Base-by-base conservation (phyloP, 257 asterid genomes). In the Anisodus tanguticus region DNA sequence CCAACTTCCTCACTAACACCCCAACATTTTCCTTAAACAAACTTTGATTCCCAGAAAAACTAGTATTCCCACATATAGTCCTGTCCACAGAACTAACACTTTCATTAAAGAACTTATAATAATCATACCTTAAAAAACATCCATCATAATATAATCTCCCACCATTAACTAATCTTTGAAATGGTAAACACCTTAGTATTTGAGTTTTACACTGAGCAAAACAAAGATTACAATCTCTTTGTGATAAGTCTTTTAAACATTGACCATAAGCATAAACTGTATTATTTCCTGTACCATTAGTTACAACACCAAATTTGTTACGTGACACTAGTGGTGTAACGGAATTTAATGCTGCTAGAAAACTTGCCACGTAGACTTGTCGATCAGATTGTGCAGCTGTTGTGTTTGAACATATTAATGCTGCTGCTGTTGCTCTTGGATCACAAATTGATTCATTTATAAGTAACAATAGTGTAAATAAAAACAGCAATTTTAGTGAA, bases 181-280 rank as follows among this genome's bases (percentile, higher is more conserved):
- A 91, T 0, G 96, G 95, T 0, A 88, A 86, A 79, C 97, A 93
- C 51, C 91, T 45, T 3, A 89, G 19, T 45, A 91, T 87, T 68
- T 86, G 91, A 5, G 93, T 91, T 74, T 89, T 91, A 39, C 90
- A 86, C 80, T 85, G 92, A 0, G 97, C 97, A 35, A 91, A 89
- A 59, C 95, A 92, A 15, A 90, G 92, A 53, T 87, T 87, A 84
- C 97, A 93, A 72, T 91, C 97, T 2, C 63, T 69, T 68, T 80
- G 90, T 17, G 95, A 92, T 9, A 92, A 89, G 76, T 93, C 95
- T 71, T 90, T 92, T 90, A 92, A 90, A 68, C 97, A 93, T 89
- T 92, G 92, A 6, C 95, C 97, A 55, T 86, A 90, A 2, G 94
- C 88, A 74, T 91, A 91, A 9, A 93, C 95, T 6, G 92, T 90